Percentiles rank a stretch among this genome's conserved stretches.
phyloP scores from a whole-genome alignment of 1,284 basidiomycete genomes.

The Fomitopsis pinicola region DNA sequence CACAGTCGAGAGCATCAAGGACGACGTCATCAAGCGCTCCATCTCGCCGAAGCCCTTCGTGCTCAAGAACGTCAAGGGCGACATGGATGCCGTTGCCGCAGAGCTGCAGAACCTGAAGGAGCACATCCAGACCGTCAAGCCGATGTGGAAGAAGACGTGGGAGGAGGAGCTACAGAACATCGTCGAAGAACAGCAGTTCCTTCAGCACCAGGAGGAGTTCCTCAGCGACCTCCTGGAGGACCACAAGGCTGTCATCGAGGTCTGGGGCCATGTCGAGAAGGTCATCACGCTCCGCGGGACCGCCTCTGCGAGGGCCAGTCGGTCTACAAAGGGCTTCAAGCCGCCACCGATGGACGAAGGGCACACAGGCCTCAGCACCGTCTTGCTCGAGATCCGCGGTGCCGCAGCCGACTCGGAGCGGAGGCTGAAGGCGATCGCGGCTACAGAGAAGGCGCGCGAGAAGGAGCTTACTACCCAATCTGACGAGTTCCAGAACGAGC shows the following conservation, averaged over 20 bases:
- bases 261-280: conserved; percentile 85
- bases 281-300: conserved; percentile 74
- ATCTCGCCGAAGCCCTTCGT: conserved; percentile 78
- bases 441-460: conserved; percentile 75
- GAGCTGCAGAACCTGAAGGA: conserved; percentile 79
- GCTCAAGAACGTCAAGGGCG: conserved; percentile 71
- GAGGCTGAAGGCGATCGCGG: conserved; percentile 87
- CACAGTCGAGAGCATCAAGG: conserved; percentile 84
- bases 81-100: conserved; percentile 65
- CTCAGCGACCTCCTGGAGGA: conserved; percentile 88
- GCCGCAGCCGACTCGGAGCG: conserved; percentile 78
- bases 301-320: conserved; percentile 33
- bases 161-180: conserved; percentile 94
- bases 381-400: conserved; percentile 84
- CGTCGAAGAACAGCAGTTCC: conserved; percentile 94
- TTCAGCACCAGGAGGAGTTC: conserved; percentile 90
- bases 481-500: conserved; percentile 80
- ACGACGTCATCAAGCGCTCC: conserved; percentile 89
- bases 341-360: conserved; percentile 62
- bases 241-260: conserved; percentile 81
- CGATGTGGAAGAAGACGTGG: conserved; percentile 99
- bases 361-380: conserved; percentile 59
- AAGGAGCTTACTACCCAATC: conserved; percentile 65
- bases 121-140: conserved; percentile 87
- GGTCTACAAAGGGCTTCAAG: conserved; percentile 42